phyloP scores from a whole-genome alignment of 805 yeast genomes.

The Wickerhamiella brachini region DNA sequence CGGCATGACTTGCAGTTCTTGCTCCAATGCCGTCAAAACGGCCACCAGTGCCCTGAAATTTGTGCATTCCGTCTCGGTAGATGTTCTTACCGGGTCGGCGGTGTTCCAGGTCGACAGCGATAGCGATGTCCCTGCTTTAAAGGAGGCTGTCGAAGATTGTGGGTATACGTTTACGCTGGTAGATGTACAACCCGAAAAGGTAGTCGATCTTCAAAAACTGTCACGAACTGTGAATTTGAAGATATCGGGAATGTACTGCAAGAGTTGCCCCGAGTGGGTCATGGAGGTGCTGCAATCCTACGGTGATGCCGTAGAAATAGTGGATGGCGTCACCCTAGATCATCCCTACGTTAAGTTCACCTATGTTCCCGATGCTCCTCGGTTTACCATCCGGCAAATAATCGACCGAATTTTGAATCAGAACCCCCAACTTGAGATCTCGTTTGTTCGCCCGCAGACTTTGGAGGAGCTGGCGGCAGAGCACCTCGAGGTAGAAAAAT shows the following conservation, averaged over 20 bases:
- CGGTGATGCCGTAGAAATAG: slow-evolving; percentile 44
- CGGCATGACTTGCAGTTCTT: slow-evolving; percentile 65
- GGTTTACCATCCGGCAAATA: slow-evolving; percentile 39
- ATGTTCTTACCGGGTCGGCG: slow-evolving; percentile 48
- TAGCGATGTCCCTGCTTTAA: slow-evolving; percentile 28
- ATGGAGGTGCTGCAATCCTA: slow-evolving; percentile 35
- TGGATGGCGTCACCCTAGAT: slow-evolving; percentile 40
- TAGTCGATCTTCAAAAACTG: slow-evolving; percentile 33
- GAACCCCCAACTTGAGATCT: slow-evolving; percentile 36
- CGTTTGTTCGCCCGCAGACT: slow-evolving; percentile 39
- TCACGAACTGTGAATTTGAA: slow-evolving; percentile 44
- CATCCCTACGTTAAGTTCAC: slow-evolving; percentile 50
- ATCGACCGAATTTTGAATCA: slow-evolving; percentile 35
- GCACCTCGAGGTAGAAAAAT: slow-evolving; percentile 16
- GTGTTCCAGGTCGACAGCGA: slow-evolving; percentile 36
- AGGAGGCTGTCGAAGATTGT: slow-evolving; percentile 44
- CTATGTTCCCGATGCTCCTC: slow-evolving; percentile 46
- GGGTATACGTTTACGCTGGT: slow-evolving; percentile 50
- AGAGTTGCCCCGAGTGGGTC: slow-evolving; percentile 50
- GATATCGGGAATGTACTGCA: slow-evolving; percentile 57
- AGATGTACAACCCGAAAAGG: slow-evolving; percentile 32
- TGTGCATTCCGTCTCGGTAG: slow-evolving; percentile 40
- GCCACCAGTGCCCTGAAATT: slow-evolving; percentile 33
- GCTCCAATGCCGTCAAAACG: slow-evolving; percentile 42
- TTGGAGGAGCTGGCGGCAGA: slow-evolving; percentile 52